Conservation (phyloP, 202 grass and related monocot species). For the Dendrocalamus latiflorus region DNA sequence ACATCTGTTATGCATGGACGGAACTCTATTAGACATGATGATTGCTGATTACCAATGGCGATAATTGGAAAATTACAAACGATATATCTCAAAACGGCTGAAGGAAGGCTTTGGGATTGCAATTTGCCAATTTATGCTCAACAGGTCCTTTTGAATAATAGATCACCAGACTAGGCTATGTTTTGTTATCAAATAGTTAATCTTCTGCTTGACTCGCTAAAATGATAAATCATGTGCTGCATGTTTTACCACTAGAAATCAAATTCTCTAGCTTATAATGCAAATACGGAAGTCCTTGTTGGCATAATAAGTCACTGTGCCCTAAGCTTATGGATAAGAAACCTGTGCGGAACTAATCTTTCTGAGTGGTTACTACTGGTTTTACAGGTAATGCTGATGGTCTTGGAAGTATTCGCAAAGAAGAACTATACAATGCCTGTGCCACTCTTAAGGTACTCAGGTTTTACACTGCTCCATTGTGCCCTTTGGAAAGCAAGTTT, state of each 20-base stretch:
- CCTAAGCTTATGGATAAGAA: neutral
- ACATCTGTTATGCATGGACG: too few species aligned
- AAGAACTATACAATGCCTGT: constrained; percentile 70
- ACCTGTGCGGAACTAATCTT: neutral
- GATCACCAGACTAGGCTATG: neutral
- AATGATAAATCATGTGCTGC: neutral
- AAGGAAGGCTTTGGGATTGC: neutral
- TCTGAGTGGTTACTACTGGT: neutral
- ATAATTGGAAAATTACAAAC: neutral
- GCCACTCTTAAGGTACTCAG: constrained; percentile 52
- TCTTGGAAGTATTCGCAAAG: constrained; percentile 57
- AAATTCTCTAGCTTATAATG: neutral
- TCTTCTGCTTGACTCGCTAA: neutral
- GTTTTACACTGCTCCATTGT: constrained; percentile 2
- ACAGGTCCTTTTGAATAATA: neutral
- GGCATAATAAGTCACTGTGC: neutral
- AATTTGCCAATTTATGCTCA: neutral
- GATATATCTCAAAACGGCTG: neutral
- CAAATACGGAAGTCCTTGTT: neutral
- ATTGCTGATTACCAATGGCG: neutral
- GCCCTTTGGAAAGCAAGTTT: neutral
- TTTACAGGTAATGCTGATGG: constrained; percentile 81
- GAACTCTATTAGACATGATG: neutral
- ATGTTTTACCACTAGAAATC: neutral
- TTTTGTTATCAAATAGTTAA: neutral